A percentile compares a stretch with the other conserved stretches of the same genome.
These are phyloP conservation scores for Endoconidiophora laricicola DNA, from an alignment of 2,329 filamentous ascomycete genomes.

Conservation along the genomic window DNA sequence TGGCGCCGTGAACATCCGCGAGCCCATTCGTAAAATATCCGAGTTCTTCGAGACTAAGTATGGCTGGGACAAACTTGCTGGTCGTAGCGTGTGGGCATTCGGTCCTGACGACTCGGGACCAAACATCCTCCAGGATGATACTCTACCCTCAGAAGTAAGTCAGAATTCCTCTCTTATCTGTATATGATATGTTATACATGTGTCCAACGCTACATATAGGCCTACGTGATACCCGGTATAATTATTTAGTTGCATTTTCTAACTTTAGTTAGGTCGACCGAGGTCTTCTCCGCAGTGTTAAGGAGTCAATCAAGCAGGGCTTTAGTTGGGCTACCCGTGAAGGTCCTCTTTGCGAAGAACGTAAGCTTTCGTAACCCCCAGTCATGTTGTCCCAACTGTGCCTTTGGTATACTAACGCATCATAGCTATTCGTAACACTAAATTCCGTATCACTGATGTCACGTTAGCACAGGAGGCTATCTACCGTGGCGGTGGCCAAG, in stretches of 20 bases:
- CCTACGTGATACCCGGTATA: no score
- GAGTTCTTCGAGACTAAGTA: conserved; percentile 97
- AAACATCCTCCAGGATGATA: conserved; percentile 95
- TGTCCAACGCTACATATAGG: conserved; percentile 1
- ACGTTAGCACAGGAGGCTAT: conserved; percentile 78
- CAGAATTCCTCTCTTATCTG: conserved; percentile 2
- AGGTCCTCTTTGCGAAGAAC: conserved; percentile 94
- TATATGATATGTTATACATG: not conserved
- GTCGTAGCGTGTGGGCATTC: conserved; percentile 95
- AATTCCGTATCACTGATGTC: conserved; percentile 90
- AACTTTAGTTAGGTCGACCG: conserved; percentile 56
- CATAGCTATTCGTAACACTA: conserved; percentile 84
- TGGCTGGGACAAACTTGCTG: conserved; percentile 88
- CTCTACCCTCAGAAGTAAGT: conserved; percentile 66
- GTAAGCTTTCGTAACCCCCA: conserved; percentile 33
- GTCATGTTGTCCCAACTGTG: conserved; percentile 5
- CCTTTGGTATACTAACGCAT: conserved; percentile 8
- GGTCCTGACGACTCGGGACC: conserved; percentile 88
- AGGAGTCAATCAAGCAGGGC: conserved; percentile 85
- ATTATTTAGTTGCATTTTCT: no score
- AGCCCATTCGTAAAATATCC: conserved; percentile 81
- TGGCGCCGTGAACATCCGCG: conserved; percentile 77
- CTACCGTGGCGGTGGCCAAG: conserved; percentile 86
- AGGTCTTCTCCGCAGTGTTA: conserved; percentile 69
- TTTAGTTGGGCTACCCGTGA: conserved; percentile 95